phyloP scores from a whole-genome alignment of 495 filamentous ascomycete species.

The Podospora bellae-mahoneyi region DNA sequence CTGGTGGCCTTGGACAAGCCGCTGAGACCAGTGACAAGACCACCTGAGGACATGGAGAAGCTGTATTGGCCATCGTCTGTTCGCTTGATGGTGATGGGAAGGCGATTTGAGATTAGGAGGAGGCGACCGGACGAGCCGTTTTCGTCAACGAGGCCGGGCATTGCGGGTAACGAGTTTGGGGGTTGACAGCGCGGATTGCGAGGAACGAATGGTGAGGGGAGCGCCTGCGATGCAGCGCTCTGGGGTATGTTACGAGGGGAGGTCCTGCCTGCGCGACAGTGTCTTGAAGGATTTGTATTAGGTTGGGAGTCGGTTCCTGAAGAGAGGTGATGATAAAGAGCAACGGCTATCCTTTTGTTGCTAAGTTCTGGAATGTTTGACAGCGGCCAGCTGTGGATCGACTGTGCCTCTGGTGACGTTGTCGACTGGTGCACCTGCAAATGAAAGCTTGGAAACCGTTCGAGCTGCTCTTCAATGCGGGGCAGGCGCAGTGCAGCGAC shows the following conservation, averaged over 20 bases:
- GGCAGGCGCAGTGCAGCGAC: conserved; percentile 17
- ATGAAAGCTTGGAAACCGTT: conserved; percentile 4
- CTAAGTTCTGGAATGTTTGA: background rate
- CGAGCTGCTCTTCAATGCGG: conserved; percentile 18
- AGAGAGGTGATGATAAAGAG: background rate
- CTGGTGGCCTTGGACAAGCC: conserved; percentile 86
- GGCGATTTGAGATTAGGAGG: conserved; percentile 86
- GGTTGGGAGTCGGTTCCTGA: background rate
- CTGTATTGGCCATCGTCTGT: conserved; percentile 74
- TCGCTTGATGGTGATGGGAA: conserved; percentile 93
- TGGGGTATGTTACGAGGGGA: background rate
- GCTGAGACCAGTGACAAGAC: conserved; percentile 84
- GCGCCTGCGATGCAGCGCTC: background rate
- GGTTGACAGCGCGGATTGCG: background rate
- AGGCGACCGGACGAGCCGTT: conserved; percentile 45
- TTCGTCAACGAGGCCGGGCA: conserved; percentile 30
- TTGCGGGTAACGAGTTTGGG: conserved; percentile 17
- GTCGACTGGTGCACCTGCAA: conserved; percentile 2
- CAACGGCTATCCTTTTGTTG: background rate
- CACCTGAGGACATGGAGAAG: conserved; percentile 93
- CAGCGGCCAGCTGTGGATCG: conserved; percentile 4
- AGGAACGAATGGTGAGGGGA: background rate
- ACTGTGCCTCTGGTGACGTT: conserved; percentile 10
- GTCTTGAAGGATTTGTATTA: background rate
- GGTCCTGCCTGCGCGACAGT: background rate